Evolutionary conservation across 148 eudicot species (phyloP), one percentile per base, ranked within the genome.

Genomic region (Salicornia ramosissima): DNA sequence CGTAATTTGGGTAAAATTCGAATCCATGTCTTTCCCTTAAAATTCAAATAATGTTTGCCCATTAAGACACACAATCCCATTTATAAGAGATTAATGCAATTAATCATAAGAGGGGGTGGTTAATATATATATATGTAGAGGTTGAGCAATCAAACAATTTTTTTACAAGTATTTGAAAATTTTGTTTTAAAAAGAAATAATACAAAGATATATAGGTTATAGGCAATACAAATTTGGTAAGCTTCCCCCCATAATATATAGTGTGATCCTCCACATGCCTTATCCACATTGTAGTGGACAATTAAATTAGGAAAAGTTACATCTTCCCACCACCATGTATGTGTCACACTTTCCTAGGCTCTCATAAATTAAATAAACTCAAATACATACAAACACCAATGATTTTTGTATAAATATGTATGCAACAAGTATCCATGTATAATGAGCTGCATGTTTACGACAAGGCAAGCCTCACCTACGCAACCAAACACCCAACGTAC

Each of bases 251-350:
- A n/a, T n/a, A n/a, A n/a, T n/a, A n/a, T n/a, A 71, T 67, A 59
- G 72, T 68, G 72, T 74, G 68, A 74, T 59, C 67, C 77, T 49
- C 33, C 25, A 59, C 61, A 36, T 47, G 77, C 69, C 78, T 75
- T 69, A 75, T 75, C 78, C 78, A 69, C 60, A 30, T 40, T 60
- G 61, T 75, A 62, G 73, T 69, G 78, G 60, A 33, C 56, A 75
- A 62, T 75, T 54, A 62, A 75, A 62, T 75, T 54, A 62, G 78
- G 69, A 68, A 49, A 69, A 68, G 53, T n/a, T n/a, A n/a, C n/a
- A 54, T 61, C 42, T 69, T 63, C 49, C 56, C 69, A 69, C 72
- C 78, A 68, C 73, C 62, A 75, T 52, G 67, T 71, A 75, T 52
- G 67, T 71, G 71, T 77, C 72, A 16, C 42, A 26, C 8, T 64